Conservation (phyloP, 2,329 filamentous ascomycete genomes). For the Calonectria naviculata region DNA sequence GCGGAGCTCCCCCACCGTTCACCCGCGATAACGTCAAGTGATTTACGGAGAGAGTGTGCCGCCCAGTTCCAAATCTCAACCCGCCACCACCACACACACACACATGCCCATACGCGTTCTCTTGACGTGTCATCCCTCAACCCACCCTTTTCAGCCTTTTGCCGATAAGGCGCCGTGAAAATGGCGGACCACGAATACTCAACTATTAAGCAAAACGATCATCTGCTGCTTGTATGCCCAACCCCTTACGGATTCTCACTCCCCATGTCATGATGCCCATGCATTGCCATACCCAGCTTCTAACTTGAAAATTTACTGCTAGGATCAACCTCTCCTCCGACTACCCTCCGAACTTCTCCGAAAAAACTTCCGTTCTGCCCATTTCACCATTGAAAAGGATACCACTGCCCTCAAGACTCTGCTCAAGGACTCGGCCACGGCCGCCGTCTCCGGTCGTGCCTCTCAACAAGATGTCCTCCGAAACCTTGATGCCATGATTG, state of each 20-base stretch:
- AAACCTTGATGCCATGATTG: constrained; percentile 86
- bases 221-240: constrained; percentile 75
- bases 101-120: background rate
- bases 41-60: constrained; percentile 19
- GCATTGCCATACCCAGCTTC: constrained; percentile 10
- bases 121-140: background rate
- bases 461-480: constrained; percentile 79
- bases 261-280: constrained; percentile 16
- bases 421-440: constrained; percentile 73
- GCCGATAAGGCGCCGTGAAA: constrained; percentile 26
- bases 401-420: constrained; percentile 70
- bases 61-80: background rate
- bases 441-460: constrained; percentile 71
- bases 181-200: constrained; percentile 73
- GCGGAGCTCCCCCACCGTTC: constrained; percentile 14
- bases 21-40: constrained; percentile 36
- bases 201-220: constrained; percentile 79
- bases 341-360: constrained; percentile 92
- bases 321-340: constrained; percentile 93
- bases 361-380: constrained; percentile 91
- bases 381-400: constrained; percentile 80
- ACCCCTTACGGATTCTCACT: constrained; percentile 4
- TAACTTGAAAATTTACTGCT: constrained; percentile 47
- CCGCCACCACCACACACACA: background rate
- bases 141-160: background rate